Base-by-base conservation (phyloP, 2,329 filamentous ascomycete genomes). In the Cladophialophora exuberans region DNA sequence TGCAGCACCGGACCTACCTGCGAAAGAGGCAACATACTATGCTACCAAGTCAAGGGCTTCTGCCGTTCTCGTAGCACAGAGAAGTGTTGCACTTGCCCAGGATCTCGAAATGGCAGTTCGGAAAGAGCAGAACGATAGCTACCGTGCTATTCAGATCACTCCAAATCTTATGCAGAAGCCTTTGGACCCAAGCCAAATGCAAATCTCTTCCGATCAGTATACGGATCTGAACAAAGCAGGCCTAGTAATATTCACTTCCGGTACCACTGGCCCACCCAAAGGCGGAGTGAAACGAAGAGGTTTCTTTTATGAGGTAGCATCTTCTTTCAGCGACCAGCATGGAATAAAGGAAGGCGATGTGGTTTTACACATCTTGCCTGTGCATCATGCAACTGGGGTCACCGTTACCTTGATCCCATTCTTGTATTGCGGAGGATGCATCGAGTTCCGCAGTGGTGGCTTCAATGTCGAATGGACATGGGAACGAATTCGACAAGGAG, bases 361-460 rank as follows among this genome's bases (percentile, higher is more conserved):
- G 66, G 57, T 68, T 67, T 54, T 74, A 68, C 65, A 63, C 54
- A 22, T 67, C 69, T 44, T 64, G 62, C 45, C 70, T 67, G 59
- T 68, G 63, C 17, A 66, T 69, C 23, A 68, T 72, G 60, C 56
- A 9, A 60, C 62, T 6, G 62, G 62, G 2, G 51, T 64, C 10
- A 47, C 51, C 28, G 30, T 42, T 64, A 71, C 52, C 38, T 72
- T n/a, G 59, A 71, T 26, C 67, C 72, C 17, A 64, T 73, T 18
- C 67, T 69, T 60, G 65, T 69, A 59, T 64, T 67, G 25, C 72
- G 63, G 61, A 69, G 74, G 39, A 50, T 76, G 67, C 11, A 70
- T 75, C 9, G 75, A 76, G 43, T 72, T 71, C 64, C 69, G 70
- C 53, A 69, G 69, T 38, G 70, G 70, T 2, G 68, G 70, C 60